Evolutionary conservation across 2,329 filamentous ascomycete species (phyloP).

Genomic region (Phymatotrichopsis omnivora): DNA sequence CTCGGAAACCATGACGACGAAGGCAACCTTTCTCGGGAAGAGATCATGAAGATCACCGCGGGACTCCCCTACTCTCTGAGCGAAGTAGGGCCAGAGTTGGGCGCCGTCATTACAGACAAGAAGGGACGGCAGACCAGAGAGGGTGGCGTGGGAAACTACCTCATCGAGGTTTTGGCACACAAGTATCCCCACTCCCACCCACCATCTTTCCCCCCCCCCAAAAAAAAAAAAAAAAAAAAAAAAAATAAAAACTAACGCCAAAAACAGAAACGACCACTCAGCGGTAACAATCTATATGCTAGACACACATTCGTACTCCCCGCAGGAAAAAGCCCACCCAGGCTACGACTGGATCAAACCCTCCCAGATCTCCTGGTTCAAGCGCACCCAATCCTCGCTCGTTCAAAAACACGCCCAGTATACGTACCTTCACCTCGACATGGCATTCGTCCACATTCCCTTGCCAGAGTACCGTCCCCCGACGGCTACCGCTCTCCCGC

Average conservation of each 20-base stretch:
- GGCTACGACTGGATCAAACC: constrained; percentile 97
- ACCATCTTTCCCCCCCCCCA: too few species aligned
- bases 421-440: constrained; percentile 83
- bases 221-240: too few species aligned
- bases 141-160: constrained; percentile 90
- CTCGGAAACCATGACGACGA: constrained; percentile 98
- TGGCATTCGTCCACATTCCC: constrained; percentile 96
- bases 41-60: constrained; percentile 78
- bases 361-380: constrained; percentile 92
- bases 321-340: constrained; percentile 75
- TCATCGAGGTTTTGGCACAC: constrained; percentile 76
- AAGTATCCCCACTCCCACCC: constrained; percentile 45
- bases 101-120: constrained; percentile 36
- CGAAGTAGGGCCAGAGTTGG: constrained; percentile 66
- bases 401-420: constrained; percentile 69
- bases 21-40: constrained; percentile 61
- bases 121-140: constrained; percentile 21
- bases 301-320: constrained; percentile 85
- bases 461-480: constrained; percentile 70
- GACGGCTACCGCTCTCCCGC: constrained; percentile 45
- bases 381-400: constrained; percentile 59
- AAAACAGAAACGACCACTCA: constrained; percentile 56
- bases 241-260: too few species aligned
- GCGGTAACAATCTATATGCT: constrained; percentile 91
- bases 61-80: constrained; percentile 82